A percentile compares a stretch with the other conserved stretches of the same genome.
These are phyloP conservation scores for Arachnomyces sp. DNA, from an alignment of 2,329 filamentous ascomycete genomes.

Conservation along the genomic window DNA sequence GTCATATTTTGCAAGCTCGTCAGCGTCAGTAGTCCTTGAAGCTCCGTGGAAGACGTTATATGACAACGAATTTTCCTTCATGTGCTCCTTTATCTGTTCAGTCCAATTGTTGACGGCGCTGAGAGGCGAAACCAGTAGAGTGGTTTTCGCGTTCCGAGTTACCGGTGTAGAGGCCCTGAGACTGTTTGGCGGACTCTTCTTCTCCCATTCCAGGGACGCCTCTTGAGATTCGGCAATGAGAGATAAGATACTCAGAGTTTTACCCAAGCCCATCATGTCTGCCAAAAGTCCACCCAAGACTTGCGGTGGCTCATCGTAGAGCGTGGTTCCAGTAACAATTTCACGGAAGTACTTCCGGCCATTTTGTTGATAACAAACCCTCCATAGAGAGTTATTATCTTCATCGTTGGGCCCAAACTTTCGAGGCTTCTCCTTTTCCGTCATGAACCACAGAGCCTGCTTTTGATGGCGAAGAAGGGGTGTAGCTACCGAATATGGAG, in stretches of 20 bases:
- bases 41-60: conserved; percentile 84
- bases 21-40: conserved; percentile 61
- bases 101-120: conserved; percentile 94
- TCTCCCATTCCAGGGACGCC: conserved; percentile 57
- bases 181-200: conserved; percentile 40
- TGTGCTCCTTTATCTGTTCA: conserved; percentile 78
- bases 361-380: conserved; percentile 48
- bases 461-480: conserved; percentile 77
- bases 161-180: too few species aligned
- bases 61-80: conserved; percentile 56
- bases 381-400: conserved; percentile 70
- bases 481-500: conserved; percentile 55
- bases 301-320: conserved; percentile 55
- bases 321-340: conserved; percentile 69
- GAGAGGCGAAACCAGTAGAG: conserved; percentile 78
- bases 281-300: conserved; percentile 67
- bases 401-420: conserved; percentile 53
- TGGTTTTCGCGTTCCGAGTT: conserved; percentile 63
- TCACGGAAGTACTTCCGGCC: conserved; percentile 65
- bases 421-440: conserved; percentile 61
- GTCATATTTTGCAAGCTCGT: conserved; percentile 65
- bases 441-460: conserved; percentile 84
- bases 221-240: conserved; percentile 61
- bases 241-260: conserved; percentile 77
- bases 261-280: conserved; percentile 85